phyloP scores from a whole-genome alignment of 2,329 filamentous ascomycete species.

The Colletotrichum lupini region DNA sequence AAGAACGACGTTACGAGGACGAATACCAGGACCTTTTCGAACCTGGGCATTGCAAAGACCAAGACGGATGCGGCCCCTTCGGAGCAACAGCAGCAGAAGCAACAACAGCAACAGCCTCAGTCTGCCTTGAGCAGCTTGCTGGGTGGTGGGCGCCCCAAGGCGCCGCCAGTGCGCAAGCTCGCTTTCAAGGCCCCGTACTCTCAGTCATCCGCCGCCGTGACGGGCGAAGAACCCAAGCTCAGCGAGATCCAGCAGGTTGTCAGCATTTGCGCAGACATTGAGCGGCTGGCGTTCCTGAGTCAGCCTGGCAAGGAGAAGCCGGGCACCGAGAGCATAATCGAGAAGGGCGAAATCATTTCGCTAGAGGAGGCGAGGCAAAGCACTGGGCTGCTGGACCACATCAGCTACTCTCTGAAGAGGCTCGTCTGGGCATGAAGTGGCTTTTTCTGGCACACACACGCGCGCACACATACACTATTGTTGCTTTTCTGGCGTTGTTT shows the following conservation, averaged over 20 bases:
- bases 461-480: not conserved
- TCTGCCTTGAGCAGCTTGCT: constrained; percentile 55
- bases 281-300: constrained; percentile 69
- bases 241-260: constrained; percentile 68
- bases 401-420: constrained; percentile 92
- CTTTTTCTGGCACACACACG: not conserved
- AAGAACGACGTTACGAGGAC: constrained; percentile 79
- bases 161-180: constrained; percentile 53
- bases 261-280: constrained; percentile 80
- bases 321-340: constrained; percentile 57
- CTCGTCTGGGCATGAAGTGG: constrained; percentile 78
- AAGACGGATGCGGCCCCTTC: constrained; percentile 12
- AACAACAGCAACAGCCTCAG: constrained; percentile 30
- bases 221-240: constrained; percentile 57
- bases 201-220: constrained; percentile 65
- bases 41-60: constrained; percentile 44
- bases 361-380: constrained; percentile 86
- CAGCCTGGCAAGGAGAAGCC: constrained; percentile 53
- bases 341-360: constrained; percentile 80
- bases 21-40: constrained; percentile 86
- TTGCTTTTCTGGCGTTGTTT: constrained; percentile 4
- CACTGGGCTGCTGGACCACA: constrained; percentile 86
- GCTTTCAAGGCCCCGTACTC: constrained; percentile 67
- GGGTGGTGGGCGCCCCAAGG: constrained; percentile 46
- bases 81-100: constrained; percentile 9